Conservation (phyloP, 75 land plant species). For the Pseudotsuga menziesii region DNA sequence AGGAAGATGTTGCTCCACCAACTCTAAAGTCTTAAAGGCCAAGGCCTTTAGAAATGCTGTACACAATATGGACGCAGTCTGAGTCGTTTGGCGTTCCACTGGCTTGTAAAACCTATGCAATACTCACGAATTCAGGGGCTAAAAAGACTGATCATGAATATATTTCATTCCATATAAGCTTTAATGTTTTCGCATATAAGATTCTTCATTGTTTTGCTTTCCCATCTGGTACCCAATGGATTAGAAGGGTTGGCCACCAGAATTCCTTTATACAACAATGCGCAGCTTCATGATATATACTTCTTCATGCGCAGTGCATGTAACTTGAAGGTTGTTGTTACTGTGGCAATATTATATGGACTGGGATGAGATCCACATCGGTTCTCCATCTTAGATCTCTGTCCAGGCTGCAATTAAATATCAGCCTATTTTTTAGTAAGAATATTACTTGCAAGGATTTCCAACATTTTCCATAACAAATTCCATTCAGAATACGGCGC, state of each 20-base stretch:
- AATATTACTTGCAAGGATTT: neutral
- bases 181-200: slow-evolving; percentile 35
- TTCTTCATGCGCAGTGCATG: slow-evolving; percentile 43
- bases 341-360: slow-evolving; percentile 22
- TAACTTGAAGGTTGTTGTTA: slow-evolving; percentile 32
- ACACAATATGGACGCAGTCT: slow-evolving; percentile 22
- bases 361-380: slow-evolving; percentile 37
- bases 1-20: slow-evolving; percentile 48
- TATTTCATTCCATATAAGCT: slow-evolving; percentile 56
- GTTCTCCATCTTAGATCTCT: slow-evolving; percentile 50
- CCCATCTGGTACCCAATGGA: slow-evolving; percentile 39
- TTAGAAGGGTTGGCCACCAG: slow-evolving; percentile 52
- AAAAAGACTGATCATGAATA: slow-evolving; percentile 47
- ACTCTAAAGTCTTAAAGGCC: slow-evolving; percentile 63
- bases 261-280: slow-evolving; percentile 30
- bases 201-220: slow-evolving; percentile 14
- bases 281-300: slow-evolving; percentile 37
- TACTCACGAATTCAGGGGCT: slow-evolving; percentile 26
- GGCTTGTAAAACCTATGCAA: slow-evolving; percentile 30
- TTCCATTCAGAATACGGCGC: too few species aligned
- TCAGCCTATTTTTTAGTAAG: neutral
- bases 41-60: slow-evolving; percentile 69
- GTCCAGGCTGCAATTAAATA: slow-evolving; percentile 31
- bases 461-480: too few species aligned
- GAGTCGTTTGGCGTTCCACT: neutral